These are phyloP conservation scores for Quercus lobata DNA, from an alignment of 331 rosid genomes.

Conservation along the genomic window DNA sequence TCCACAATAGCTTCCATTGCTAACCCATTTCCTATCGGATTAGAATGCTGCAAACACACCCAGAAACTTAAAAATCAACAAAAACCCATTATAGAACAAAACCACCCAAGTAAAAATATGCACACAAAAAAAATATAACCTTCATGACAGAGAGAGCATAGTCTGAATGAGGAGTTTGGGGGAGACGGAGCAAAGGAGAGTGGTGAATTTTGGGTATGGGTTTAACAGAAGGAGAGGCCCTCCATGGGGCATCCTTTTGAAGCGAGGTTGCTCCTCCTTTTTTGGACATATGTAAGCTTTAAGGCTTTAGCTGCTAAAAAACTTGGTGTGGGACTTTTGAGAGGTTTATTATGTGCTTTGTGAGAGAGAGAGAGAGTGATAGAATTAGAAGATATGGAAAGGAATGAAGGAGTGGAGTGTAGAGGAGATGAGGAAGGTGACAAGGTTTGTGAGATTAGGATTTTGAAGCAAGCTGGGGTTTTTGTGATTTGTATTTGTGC, in stretches of 20 bases:
- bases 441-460: too few species aligned
- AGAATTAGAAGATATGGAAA: too few species aligned
- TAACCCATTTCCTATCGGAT: slow-evolving; percentile 76
- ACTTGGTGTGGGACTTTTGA: too few species aligned
- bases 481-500: too few species aligned
- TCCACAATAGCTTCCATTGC: slow-evolving; percentile 77
- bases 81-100: background rate
- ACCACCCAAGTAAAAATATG: background rate
- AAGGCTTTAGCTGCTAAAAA: background rate
- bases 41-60: slow-evolving; percentile 44
- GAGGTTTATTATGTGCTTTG: too few species aligned
- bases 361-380: too few species aligned
- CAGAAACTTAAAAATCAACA: background rate
- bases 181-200: slow-evolving; percentile 65
- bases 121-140: slow-evolving; percentile 28
- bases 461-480: too few species aligned
- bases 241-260: slow-evolving; percentile 82
- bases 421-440: too few species aligned
- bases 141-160: slow-evolving; percentile 74
- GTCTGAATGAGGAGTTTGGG: slow-evolving; percentile 51
- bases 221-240: slow-evolving; percentile 53
- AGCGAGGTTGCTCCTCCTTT: slow-evolving; percentile 48
- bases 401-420: too few species aligned
- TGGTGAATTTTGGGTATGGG: slow-evolving; percentile 85
- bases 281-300: slow-evolving; percentile 39